Percentiles rank a stretch among this genome's conserved stretches.
Evolutionary conservation across 805 yeast genomes (phyloP).

Genomic region (Zygosaccharomyces siamensis): DNA sequence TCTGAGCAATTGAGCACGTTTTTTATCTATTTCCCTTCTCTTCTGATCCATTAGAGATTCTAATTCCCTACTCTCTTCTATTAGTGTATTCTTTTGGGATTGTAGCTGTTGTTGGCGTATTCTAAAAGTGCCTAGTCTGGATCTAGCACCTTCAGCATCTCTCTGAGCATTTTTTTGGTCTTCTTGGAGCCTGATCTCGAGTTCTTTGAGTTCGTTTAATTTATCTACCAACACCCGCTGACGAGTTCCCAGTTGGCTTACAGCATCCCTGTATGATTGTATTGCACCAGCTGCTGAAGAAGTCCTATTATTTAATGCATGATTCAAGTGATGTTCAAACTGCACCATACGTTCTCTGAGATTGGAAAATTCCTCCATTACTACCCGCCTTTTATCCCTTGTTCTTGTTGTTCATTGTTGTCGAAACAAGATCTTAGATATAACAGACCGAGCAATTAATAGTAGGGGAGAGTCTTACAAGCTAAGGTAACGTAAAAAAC

Average conservation of each 20-base stretch:
- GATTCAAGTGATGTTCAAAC: slow-evolving; percentile 33
- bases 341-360: slow-evolving; percentile 26
- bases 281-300: slow-evolving; percentile 22
- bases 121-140: slow-evolving; percentile 35
- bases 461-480: background rate
- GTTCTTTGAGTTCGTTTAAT: slow-evolving; percentile 30
- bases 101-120: slow-evolving; percentile 36
- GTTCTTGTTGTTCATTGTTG: background rate
- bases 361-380: slow-evolving; percentile 10
- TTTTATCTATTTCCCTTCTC: slow-evolving; percentile 33
- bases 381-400: slow-evolving; percentile 4
- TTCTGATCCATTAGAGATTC: slow-evolving; percentile 31
- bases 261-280: slow-evolving; percentile 10
- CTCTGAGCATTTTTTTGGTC: slow-evolving; percentile 26
- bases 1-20: slow-evolving; percentile 35
- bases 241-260: slow-evolving; percentile 16
- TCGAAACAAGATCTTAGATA: background rate
- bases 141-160: slow-evolving; percentile 34
- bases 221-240: slow-evolving; percentile 33
- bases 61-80: slow-evolving; percentile 34
- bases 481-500: background rate
- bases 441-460: background rate
- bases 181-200: slow-evolving; percentile 30
- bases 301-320: slow-evolving; percentile 8
- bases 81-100: slow-evolving; percentile 29